Base-by-base conservation (phyloP, 1,284 basidiomycete species). In the Puccinia polysora region DNA sequence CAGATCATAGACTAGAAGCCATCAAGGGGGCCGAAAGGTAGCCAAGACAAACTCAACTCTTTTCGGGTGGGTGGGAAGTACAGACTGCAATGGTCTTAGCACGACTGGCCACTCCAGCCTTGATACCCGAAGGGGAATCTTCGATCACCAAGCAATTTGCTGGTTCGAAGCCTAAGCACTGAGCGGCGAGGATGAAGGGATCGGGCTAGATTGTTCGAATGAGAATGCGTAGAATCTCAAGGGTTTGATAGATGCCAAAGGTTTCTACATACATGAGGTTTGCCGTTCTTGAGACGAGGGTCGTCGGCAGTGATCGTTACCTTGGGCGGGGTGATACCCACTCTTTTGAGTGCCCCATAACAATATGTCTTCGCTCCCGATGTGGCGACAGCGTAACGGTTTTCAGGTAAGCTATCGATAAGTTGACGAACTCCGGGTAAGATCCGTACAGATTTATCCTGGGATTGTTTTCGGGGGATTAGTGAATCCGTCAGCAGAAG, bases 221-320 rank as follows among this genome's bases (percentile, higher is more conserved):
- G 4, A 32, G 32, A 28, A 47, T 47, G n/a, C 25, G 30, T 0
- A 62, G 14, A 34, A 23, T 32, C 20, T 55, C 28, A 25, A 64
- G 15, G 62, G 38, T 25, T 7, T 23, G 14, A 56, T 30, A 32
- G 53, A 25, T 73, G 62, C 77, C 49, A 65, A 75, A 75, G 18
- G 74, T n/a, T n/a, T n/a, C n/a, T 72, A 50, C 75, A 72, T n/a
- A 77, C 78, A 74, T 76, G 75, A 36, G 78, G 78, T 75, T 79
- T 79, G 67, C 78, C 78, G 30, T 76, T 75, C 73, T 78, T 78
- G 30, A 82, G 77, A 49, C 81, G 78, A 4, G 79, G 85, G 82
- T 90, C 88, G 78, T 89, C 88, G 45, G 88, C 88, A 20, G 88
- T 90, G 80, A 90, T 88, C 30, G 88, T 89, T 38, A 89, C 85